These are phyloP conservation scores for Tolypocladium paradoxum DNA, from an alignment of 2,329 filamentous ascomycete genomes.

Conservation along the genomic window DNA sequence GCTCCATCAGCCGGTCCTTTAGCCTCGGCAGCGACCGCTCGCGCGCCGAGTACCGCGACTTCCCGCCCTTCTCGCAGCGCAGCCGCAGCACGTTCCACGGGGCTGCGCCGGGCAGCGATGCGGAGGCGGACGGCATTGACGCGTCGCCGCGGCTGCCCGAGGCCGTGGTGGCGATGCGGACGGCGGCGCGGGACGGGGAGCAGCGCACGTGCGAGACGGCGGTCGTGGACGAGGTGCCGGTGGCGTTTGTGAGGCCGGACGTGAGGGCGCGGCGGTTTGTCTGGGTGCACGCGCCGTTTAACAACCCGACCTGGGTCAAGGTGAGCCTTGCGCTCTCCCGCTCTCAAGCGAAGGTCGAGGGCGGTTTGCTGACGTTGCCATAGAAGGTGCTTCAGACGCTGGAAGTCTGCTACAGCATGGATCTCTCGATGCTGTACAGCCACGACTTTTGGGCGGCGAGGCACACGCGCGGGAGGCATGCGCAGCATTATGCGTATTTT, in stretches of 20 bases:
- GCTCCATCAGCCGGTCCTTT: conserved; percentile 22
- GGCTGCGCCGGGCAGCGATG: conserved; percentile 8
- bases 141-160: conserved; percentile 21
- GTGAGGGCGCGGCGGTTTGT: conserved; percentile 35
- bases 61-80: conserved; percentile 24
- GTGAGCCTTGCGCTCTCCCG: conserved; percentile 15
- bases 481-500: conserved; percentile 38
- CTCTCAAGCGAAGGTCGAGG: too few species aligned
- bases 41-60: conserved; percentile 21
- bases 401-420: conserved; percentile 24
- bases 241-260: conserved; percentile 21
- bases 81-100: conserved; percentile 18
- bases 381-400: conserved; percentile 34
- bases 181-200: conserved; percentile 10
- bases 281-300: conserved; percentile 48
- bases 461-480: conserved; percentile 36
- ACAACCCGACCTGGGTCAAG: conserved; percentile 48
- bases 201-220: conserved; percentile 15
- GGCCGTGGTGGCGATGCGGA: conserved; percentile 19
- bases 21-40: conserved; percentile 22
- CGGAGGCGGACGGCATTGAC: conserved; percentile 15
- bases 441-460: conserved; percentile 38
- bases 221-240: conserved; percentile 16
- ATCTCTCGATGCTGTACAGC: conserved; percentile 28
- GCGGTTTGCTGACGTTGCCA: neutral